These are phyloP conservation scores for Penicillium rolfsii DNA, from an alignment of 2,329 filamentous ascomycete species.

Conservation along the genomic window DNA sequence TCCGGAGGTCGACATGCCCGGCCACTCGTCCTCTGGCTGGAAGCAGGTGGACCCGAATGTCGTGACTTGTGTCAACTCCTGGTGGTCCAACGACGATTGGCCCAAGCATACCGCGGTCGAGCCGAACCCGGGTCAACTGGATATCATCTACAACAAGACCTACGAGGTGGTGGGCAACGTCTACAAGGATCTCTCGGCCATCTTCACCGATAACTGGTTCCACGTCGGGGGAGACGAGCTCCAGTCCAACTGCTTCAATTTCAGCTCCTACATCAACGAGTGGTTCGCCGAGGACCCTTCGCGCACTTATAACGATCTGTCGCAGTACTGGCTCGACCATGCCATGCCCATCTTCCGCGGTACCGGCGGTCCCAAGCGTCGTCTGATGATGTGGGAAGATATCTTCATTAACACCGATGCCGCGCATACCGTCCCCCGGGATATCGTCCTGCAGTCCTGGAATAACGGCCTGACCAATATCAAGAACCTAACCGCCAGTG, in stretches of 20 bases:
- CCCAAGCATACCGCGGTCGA: slow-evolving; percentile 58
- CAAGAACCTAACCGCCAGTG: slow-evolving; percentile 53
- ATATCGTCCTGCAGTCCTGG: slow-evolving; percentile 60
- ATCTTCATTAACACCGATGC: slow-evolving; percentile 51
- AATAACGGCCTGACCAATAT: slow-evolving; percentile 58
- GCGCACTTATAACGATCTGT: slow-evolving; percentile 56
- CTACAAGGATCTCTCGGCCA: slow-evolving; percentile 55
- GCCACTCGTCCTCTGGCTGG: slow-evolving; percentile 61
- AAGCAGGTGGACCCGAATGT: slow-evolving; percentile 60
- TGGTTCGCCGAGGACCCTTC: slow-evolving; percentile 58
- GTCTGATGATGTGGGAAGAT: slow-evolving; percentile 63
- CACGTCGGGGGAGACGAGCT: slow-evolving; percentile 62
- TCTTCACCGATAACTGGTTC: slow-evolving; percentile 59
- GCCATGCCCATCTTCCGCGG: slow-evolving; percentile 56
- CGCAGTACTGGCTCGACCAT: slow-evolving; percentile 59
- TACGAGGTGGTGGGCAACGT: slow-evolving; percentile 59
- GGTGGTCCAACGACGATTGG: slow-evolving; percentile 65
- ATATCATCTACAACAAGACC: slow-evolving; percentile 59
- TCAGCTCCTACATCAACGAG: slow-evolving; percentile 53
- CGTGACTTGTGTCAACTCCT: slow-evolving; percentile 59
- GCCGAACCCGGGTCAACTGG: slow-evolving; percentile 61
- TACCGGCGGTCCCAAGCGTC: slow-evolving; percentile 47
- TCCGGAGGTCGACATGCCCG: slow-evolving; percentile 66
- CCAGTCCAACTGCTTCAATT: slow-evolving; percentile 61
- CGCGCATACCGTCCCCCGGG: slow-evolving; percentile 53